Conservation (phyloP, 2,329 filamentous ascomycete genomes). For the Nigrospora osmanthi region DNA sequence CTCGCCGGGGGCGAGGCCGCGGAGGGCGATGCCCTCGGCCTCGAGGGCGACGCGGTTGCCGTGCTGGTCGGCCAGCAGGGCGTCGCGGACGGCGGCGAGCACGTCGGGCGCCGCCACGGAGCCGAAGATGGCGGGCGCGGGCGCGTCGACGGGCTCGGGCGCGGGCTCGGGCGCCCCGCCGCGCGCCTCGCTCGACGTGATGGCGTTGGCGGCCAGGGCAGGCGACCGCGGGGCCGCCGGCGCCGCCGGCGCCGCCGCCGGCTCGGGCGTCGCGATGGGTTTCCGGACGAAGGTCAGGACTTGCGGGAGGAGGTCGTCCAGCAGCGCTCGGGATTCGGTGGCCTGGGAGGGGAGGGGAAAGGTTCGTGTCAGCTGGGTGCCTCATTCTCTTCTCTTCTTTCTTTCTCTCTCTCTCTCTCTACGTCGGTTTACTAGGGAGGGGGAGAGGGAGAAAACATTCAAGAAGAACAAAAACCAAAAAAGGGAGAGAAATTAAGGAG, state of each 20-base stretch:
- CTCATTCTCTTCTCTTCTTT: conserved; percentile 9
- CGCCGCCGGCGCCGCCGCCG: conserved; percentile 7
- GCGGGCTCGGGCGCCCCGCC: conserved; percentile 4
- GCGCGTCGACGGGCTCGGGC: conserved; percentile 5
- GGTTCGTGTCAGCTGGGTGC: neutral
- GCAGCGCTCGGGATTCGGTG: conserved; percentile 24
- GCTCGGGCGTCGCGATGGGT: conserved; percentile 17
- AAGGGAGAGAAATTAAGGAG: too few relatives aligned
- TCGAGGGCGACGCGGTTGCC: conserved; percentile 27
- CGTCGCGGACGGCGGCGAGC: conserved; percentile 22
- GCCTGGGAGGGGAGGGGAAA: conserved; percentile 17
- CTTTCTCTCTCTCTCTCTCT: conserved; percentile 2
- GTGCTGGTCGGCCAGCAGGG: conserved; percentile 21
- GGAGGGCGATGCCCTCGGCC: conserved; percentile 23
- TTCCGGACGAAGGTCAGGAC: conserved; percentile 29
- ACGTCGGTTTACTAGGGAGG: too few relatives aligned
- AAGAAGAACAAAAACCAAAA: neutral
- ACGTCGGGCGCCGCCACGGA: conserved; percentile 32
- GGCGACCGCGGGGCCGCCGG: conserved; percentile 15
- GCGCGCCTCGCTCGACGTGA: conserved; percentile 11
- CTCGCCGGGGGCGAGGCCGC: conserved; percentile 20
- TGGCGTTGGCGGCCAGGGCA: conserved; percentile 15
- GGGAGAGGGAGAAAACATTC: neutral
- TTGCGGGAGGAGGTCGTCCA: conserved; percentile 25
- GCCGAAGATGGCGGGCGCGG: conserved; percentile 28